These are phyloP conservation scores for Cutaneotrichosporon sp. DNA, from an alignment of 1,284 basidiomycete species.

Conservation along the genomic window DNA sequence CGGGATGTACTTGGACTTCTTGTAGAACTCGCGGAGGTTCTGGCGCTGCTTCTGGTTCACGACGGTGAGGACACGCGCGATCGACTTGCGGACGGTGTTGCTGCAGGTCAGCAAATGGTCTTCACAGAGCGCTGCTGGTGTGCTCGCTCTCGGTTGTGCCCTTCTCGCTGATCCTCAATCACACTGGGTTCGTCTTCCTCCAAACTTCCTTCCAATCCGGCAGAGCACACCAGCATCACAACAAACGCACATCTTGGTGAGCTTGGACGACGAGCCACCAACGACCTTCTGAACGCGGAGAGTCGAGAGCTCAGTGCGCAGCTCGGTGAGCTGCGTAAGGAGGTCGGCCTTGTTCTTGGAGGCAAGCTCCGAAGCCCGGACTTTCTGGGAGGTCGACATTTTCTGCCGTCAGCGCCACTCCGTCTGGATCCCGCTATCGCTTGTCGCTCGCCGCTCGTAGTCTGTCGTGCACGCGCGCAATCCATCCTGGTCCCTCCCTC, in stretches of 20 bases:
- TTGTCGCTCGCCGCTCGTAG: not conserved
- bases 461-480: not conserved
- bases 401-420: slow-evolving; percentile 8
- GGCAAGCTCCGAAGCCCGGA: slow-evolving; percentile 97
- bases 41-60: slow-evolving; percentile 97
- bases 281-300: slow-evolving; percentile 98
- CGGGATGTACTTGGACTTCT: slow-evolving; percentile 80
- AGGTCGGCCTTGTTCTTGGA: slow-evolving; percentile 99
- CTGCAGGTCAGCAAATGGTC: slow-evolving; percentile 51
- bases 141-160: no score
- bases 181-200: not conserved
- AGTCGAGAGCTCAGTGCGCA: slow-evolving; percentile 90
- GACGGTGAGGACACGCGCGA: slow-evolving; percentile 96
- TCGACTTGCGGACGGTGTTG: slow-evolving; percentile 95
- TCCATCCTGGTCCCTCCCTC: not conserved
- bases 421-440: not conserved
- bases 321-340: slow-evolving; percentile 86
- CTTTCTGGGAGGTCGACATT: slow-evolving; percentile 53
- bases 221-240: not conserved
- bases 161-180: no score
- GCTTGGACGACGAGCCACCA: slow-evolving; percentile 90
- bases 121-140: no score
- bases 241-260: slow-evolving; percentile 86
- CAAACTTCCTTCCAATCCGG: not conserved
- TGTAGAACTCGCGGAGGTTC: slow-evolving; percentile 97